Conservation (phyloP, 495 filamentous ascomycete species). For the Lentithecium fluviatile region DNA sequence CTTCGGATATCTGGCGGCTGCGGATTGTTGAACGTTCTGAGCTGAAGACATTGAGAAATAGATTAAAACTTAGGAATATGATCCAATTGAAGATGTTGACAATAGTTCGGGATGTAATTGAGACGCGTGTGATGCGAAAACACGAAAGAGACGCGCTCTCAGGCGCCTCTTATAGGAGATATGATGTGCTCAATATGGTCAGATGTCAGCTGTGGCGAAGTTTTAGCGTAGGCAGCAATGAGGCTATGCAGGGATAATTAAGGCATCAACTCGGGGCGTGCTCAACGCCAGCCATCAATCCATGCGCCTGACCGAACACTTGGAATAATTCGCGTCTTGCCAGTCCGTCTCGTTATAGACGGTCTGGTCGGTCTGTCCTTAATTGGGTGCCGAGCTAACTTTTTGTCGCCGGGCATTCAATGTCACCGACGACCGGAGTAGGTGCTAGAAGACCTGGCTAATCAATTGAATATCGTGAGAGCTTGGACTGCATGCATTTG, state of each 20-base stretch:
- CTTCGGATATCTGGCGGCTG: constrained; percentile 22
- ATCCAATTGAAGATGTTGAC: neutral
- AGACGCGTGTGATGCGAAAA: constrained; percentile 13
- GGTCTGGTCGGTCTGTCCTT: too few species aligned
- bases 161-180: constrained; percentile 26
- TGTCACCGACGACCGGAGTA: too few species aligned
- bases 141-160: constrained; percentile 24
- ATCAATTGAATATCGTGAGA: too few species aligned
- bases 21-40: neutral
- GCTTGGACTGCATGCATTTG: too few species aligned
- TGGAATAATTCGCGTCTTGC: too few species aligned
- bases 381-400: too few species aligned
- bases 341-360: too few species aligned
- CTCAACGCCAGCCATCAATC: too few species aligned
- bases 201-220: neutral
- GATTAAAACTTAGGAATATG: neutral
- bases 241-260: constrained; percentile 14
- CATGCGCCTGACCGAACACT: too few species aligned
- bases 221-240: constrained; percentile 26
- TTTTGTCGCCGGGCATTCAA: too few species aligned
- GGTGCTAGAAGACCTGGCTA: too few species aligned
- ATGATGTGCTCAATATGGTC: neutral
- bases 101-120: neutral
- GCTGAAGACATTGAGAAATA: constrained; percentile 5
- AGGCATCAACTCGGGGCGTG: constrained; percentile 4